Evolutionary conservation across 306 rosid species (phyloP), one percentile per base, ranked within the genome.

Genomic region (Mimosa bimucronata): DNA sequence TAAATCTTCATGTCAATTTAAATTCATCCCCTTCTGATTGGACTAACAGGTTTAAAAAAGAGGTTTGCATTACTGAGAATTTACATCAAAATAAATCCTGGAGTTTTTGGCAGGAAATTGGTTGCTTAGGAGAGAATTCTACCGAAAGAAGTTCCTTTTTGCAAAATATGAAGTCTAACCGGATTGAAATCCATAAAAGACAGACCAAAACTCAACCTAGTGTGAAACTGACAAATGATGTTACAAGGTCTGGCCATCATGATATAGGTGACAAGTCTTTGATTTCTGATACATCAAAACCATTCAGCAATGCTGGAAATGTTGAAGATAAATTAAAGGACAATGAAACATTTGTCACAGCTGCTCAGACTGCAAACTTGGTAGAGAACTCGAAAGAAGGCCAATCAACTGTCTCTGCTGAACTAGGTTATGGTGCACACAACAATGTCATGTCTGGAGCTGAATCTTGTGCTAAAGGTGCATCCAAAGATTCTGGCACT

Each of bases 1-100:
- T 92, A 68, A 74, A 72, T 72, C 97, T 92, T 79, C 73, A 62
- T 72, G 91, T 92, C 69, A 91, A 92, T 83, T 85, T 93, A 77
- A 89, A 85, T 78, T 88, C 94, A 34, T 89, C 86, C 76, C 91
- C 87, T n/a, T 91, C 88, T 38, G 90, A 92, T 64, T 92, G 96
- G 96, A 71, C 87, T 28, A 64, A 85, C 30, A 89, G 64, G 69
- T 89, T 89, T 73, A 87, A 75, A 66, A 87, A 80, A 30, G 96
- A 92, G 83, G 90, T 88, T 70, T 71, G 75, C 40, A 45, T 79
- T 34, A 80, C 85, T 28, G 86, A 91, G 74, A 84, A 80, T 62
- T 31, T 89, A 45, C 75, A 67, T 25, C 61, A 74, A 72, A 88
- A 83, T 62, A 74, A 81, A 68, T 76, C 84, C 14, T 10, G 77